Percentiles rank a stretch among this genome's conserved stretches.
Evolutionary conservation across 768 basidiomycete genomes (phyloP).

Genomic region (Pleurotus tuber-regium): DNA sequence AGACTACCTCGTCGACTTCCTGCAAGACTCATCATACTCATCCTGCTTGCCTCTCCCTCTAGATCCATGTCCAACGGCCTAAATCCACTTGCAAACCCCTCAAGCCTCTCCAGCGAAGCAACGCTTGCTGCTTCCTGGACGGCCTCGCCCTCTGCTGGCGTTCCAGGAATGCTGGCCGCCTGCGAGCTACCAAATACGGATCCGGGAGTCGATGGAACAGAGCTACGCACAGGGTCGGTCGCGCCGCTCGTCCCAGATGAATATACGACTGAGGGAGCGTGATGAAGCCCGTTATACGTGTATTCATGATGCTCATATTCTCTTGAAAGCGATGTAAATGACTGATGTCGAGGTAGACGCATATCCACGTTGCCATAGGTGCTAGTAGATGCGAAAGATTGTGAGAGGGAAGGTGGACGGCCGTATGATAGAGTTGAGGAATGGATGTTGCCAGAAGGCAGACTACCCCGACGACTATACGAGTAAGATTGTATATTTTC

Average conservation of each 20-base stretch:
- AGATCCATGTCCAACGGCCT: not conserved
- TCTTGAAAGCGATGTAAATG: not conserved
- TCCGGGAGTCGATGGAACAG: constrained; percentile 8
- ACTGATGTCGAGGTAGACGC: not conserved
- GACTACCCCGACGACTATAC: not conserved
- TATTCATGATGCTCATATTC: not conserved
- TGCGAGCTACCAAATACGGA: constrained; percentile 22
- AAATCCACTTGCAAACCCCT: constrained; percentile 25
- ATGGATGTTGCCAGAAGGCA: not conserved
- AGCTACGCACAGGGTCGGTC: not conserved
- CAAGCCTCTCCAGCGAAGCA: no score
- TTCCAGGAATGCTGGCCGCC: not conserved
- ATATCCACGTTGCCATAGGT: not conserved
- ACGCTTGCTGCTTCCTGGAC: constrained; percentile 19
- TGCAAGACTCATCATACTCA: constrained; percentile 4
- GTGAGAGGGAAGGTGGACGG: not conserved
- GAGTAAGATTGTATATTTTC: not conserved
- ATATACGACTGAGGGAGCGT: not conserved
- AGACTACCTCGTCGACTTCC: constrained; percentile 4
- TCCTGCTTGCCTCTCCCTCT: not conserved
- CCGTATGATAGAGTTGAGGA: not conserved
- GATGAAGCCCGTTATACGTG: not conserved
- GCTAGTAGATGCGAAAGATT: not conserved
- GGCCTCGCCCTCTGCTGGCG: constrained; percentile 14
- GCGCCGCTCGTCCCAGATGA: not conserved